Conservation (phyloP, 2,329 filamentous ascomycete genomes). For the Aspergillus glaucus region DNA sequence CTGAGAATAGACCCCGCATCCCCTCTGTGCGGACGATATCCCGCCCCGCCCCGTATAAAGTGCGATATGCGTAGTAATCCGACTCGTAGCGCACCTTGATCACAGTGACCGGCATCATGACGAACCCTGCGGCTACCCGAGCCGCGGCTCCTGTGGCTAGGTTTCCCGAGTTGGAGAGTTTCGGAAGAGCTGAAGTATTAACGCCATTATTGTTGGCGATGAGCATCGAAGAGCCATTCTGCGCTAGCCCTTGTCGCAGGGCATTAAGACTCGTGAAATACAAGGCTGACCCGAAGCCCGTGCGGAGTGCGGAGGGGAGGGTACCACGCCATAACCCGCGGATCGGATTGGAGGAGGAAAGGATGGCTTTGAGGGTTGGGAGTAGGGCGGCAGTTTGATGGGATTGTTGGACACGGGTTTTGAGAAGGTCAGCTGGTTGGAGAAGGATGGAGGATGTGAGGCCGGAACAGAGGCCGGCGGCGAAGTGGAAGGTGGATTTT, state of each 20-base stretch:
- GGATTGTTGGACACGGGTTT: conserved; percentile 91
- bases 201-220: conserved; percentile 18
- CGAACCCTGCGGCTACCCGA: conserved; percentile 76
- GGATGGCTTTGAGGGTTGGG: conserved; percentile 63
- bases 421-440: conserved; percentile 91
- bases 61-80: conserved; percentile 75
- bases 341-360: conserved; percentile 59
- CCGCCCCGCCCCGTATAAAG: conserved; percentile 62
- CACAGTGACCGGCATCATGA: conserved; percentile 93
- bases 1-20: conserved; percentile 78
- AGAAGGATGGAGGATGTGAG: conserved; percentile 82
- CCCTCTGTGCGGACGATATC: conserved; percentile 73
- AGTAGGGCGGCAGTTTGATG: conserved; percentile 60
- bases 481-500: conserved; percentile 66
- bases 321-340: conserved; percentile 86
- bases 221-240: conserved; percentile 34
- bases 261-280: conserved; percentile 89
- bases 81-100: conserved; percentile 96
- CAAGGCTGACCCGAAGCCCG: conserved; percentile 83
- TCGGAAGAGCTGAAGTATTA: conserved; percentile 64
- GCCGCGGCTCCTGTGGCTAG: conserved; percentile 77
- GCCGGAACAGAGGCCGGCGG: conserved; percentile 81
- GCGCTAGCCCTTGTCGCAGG: conserved; percentile 62
- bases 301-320: conserved; percentile 84
- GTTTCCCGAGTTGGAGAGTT: conserved; percentile 77